Evolutionary conservation across 169 alveolate species (phyloP), one percentile per base, ranked within the genome.

Genomic region (Babesia divergens): DNA sequence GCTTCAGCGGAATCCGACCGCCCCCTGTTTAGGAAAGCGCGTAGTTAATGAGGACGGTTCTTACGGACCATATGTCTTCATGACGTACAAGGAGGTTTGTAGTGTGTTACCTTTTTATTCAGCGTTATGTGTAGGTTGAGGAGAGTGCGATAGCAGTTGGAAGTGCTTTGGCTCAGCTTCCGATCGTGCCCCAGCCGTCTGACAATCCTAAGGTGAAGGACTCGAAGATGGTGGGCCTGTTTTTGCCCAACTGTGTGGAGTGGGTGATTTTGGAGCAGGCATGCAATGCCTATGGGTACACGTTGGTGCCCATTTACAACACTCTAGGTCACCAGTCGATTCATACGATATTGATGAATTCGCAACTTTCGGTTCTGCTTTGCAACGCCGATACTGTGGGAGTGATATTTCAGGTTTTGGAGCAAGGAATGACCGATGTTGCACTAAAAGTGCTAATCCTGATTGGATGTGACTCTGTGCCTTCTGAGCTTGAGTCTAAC

Each of bases 251-350:
- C 59, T 83, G 89, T 59, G 74, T 72, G 47, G 95, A 91, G 77
- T 91, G 95, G 95, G 75, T 86, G 34, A 68, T 91, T 13, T 66
- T 84, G 35, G 95, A 91, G 69, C 79, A 82, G 35, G 92, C 92
- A 28, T 91, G 94, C 65, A 84, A 75, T 53, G 93, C 93, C 52
- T 91, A 72, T 55, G 94, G 92, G 14, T 82, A 69, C 14, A 85
- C 91, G 38, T 74, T 91, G 29, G 93, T 90, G 29, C 95, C 95
- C 3, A 84, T 91, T 38, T 91, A 91, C 50, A 84, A 89, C 54
- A 83, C 95, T 6, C 77, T 91, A 51, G 95, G 94, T 18, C 49
- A 51, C 16, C 90, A 89, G 43, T 77, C 89, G 46, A 90, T 82
- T 32, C 84, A 55, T 49, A 82, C 69, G 65, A 87, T 74, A 37